Base-by-base conservation (phyloP, 495 filamentous ascomycete genomes). In the Bathelium albidoporum region DNA sequence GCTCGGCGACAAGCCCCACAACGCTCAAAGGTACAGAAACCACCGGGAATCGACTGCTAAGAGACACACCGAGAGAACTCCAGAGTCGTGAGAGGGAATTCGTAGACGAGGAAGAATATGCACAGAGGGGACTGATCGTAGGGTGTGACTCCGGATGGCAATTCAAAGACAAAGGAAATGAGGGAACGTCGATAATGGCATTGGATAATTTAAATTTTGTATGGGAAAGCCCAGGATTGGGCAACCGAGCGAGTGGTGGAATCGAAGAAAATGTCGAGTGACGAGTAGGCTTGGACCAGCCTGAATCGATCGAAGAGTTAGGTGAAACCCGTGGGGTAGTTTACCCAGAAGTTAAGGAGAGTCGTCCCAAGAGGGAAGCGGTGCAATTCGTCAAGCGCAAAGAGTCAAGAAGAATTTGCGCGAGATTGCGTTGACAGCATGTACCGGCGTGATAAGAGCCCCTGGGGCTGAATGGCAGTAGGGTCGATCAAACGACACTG, bases 181-280 rank as follows among this genome's bases (percentile, higher is more conserved):
- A 73, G 64, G 68, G 71, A 73, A 59, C 64, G 71, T 69, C 55
- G 64, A 53, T 60, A 52, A 66, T 70, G 59, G 68, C 71, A 73
- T 73, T 69, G 62, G 62, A 64, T 63, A 24, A 64, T 66, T 69
- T 70, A 69, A 72, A 67, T 66, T 64, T 43, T 55, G 64, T 70
- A 68, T 64, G 60, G 36, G 41, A 12, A 61, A 66, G 3, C 62
- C 78, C 60, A 22, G 18, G 10, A 12, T 10, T 16, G 43, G 34
- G 60, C 34, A 62, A 62, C 14, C 18, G 28, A 45, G 20, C 34
- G 43, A 62, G 60, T 32, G 60, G 16, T 12, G 34, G 41, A 45
- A 49, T 0, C 3, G 60, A 62, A 43, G n/a, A 45, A 16, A 32
- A 31, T 49, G 44, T 49, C 49, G 49, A 26, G 29, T 24, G 49